These are phyloP conservation scores for Gastrodia elata DNA, from an alignment of 106 monocot species.

Conservation along the genomic window DNA sequence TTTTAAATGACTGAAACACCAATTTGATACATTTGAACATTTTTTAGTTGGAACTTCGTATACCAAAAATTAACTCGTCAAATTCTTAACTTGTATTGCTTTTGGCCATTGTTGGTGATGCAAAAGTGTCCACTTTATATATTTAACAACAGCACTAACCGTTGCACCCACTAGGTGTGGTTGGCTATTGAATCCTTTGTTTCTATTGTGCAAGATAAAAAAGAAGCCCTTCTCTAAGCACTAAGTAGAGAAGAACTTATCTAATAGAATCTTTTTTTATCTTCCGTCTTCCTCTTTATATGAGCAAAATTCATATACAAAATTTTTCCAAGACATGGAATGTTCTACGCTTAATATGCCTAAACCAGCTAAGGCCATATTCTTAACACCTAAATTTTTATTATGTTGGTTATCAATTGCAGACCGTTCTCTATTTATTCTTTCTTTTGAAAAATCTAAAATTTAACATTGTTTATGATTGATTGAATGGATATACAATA, in stretches of 20 bases:
- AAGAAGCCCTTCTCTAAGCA: too few relatives aligned
- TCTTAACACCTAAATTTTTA: too few relatives aligned
- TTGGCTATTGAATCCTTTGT: too few relatives aligned
- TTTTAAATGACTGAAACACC: neutral
- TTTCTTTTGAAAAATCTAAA: neutral
- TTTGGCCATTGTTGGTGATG: neutral
- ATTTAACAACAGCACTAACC: neutral
- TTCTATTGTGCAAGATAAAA: too few relatives aligned
- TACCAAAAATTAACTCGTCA: neutral
- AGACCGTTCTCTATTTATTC: neutral
- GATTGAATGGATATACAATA: neutral
- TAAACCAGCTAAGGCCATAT: too few relatives aligned
- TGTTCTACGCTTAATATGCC: too few relatives aligned
- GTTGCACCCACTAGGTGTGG: too few relatives aligned
- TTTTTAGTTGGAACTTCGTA: neutral
- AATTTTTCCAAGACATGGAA: too few relatives aligned
- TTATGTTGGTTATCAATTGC: neutral
- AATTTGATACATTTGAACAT: neutral
- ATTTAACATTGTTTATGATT: neutral
- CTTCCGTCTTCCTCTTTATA: too few relatives aligned
- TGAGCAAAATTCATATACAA: too few relatives aligned
- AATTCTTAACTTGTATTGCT: neutral
- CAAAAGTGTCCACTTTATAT: neutral
- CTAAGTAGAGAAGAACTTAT: too few relatives aligned
- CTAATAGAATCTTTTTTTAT: too few relatives aligned